phyloP scores from a whole-genome alignment of 371 early-diverging fungal genomes.

The Circinella umbellata region DNA sequence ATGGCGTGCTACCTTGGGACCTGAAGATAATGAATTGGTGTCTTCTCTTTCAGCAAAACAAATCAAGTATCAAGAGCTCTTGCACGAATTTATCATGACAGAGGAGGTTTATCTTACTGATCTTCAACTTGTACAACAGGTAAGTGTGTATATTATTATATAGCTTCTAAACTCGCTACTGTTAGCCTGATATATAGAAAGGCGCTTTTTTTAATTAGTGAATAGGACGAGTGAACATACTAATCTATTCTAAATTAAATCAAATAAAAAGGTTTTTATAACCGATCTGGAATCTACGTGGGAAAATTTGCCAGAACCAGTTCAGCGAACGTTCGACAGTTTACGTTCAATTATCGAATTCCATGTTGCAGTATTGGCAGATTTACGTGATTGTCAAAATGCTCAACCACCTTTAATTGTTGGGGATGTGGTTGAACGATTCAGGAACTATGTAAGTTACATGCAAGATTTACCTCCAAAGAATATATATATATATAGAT shows the following conservation, averaged over 20 bases:
- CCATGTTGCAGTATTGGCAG: conserved; percentile 45
- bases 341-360: conserved; percentile 52
- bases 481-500: too few relatives aligned
- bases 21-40: conserved; percentile 9
- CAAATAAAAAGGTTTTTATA: conserved; percentile 48
- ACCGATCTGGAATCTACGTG: conserved; percentile 45
- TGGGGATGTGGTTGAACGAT: conserved; percentile 34
- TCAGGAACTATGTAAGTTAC: conserved; percentile 25
- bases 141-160: conserved; percentile 24
- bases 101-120: conserved; percentile 68
- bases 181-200: too few relatives aligned
- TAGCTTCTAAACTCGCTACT: too few relatives aligned
- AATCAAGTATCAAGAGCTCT: conserved; percentile 65
- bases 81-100: conserved; percentile 68
- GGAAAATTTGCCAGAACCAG: conserved; percentile 52
- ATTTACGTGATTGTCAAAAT: conserved; percentile 29
- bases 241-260: neutral
- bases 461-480: neutral
- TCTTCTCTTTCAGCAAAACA: conserved; percentile 25
- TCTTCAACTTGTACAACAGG: conserved; percentile 58
- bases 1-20: conserved; percentile 11
- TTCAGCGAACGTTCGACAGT: conserved; percentile 61
- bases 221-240: neutral
- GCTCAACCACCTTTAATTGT: conserved; percentile 29
- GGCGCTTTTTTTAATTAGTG: too few relatives aligned